Conservation (phyloP, 2,329 filamentous ascomycete genomes). For the Pseudocercospora musae region DNA sequence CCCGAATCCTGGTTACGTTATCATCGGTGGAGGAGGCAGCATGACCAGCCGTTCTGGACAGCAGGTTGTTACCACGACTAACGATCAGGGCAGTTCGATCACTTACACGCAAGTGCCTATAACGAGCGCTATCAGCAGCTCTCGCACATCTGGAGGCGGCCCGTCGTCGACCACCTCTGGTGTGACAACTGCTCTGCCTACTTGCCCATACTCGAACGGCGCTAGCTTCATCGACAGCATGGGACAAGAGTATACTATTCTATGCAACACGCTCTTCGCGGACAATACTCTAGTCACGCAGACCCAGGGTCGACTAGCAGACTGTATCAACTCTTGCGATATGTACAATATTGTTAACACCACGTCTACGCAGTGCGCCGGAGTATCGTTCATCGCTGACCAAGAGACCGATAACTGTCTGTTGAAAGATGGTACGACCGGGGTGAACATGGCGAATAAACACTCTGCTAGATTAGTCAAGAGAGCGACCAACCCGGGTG, state of each 20-base stretch:
- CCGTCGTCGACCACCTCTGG: background rate
- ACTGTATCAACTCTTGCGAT: slow-evolving; percentile 34
- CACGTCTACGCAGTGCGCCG: slow-evolving; percentile 24
- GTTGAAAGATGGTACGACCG: slow-evolving; percentile 20
- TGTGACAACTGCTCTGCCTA: slow-evolving; percentile 19
- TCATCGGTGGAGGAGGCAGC: slow-evolving; percentile 15
- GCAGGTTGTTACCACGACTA: slow-evolving; percentile 24
- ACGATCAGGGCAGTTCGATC: slow-evolving; percentile 16
- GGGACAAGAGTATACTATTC: slow-evolving; percentile 30
- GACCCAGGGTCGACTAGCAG: slow-evolving; percentile 23
- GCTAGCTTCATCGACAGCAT: slow-evolving; percentile 24
- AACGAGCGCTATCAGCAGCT: slow-evolving; percentile 8
- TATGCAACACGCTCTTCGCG: slow-evolving; percentile 25
- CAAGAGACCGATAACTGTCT: slow-evolving; percentile 26
- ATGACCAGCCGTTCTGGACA: slow-evolving; percentile 16
- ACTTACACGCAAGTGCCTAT: slow-evolving; percentile 25
- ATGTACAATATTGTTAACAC: slow-evolving; percentile 31
- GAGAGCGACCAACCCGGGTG: background rate
- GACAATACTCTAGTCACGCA: slow-evolving; percentile 24
- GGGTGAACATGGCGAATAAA: slow-evolving; percentile 8
- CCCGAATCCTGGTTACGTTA: slow-evolving; percentile 26
- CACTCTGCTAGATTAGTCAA: slow-evolving; percentile 23
- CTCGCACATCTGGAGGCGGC: slow-evolving; percentile 8
- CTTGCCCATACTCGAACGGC: slow-evolving; percentile 28
- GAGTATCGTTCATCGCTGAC: slow-evolving; percentile 25